Percentiles rank a stretch among this genome's conserved stretches.
Evolutionary conservation across 148 eudicot species (phyloP).

Genomic region (Silene uniflora): DNA sequence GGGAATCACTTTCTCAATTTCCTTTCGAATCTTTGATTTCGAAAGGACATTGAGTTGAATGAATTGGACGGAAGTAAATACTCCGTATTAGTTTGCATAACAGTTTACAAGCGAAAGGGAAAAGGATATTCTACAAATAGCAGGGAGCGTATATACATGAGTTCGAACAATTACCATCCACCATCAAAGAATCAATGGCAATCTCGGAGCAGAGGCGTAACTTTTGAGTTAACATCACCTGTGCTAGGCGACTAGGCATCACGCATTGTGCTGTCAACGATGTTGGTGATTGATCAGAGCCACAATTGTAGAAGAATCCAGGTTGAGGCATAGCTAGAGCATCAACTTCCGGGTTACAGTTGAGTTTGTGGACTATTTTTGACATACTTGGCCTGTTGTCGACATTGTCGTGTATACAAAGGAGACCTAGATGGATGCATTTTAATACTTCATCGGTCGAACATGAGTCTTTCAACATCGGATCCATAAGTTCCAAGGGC

Average conservation of each 20-base stretch:
- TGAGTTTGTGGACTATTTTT: constrained; percentile 11
- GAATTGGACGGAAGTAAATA: too few relatives aligned
- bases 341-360: not conserved
- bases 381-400: constrained; percentile 14
- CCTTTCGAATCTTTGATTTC: too few relatives aligned
- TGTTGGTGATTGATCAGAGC: not conserved
- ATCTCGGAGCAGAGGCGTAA: not conserved
- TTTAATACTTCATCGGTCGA: constrained; percentile 18
- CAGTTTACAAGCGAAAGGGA: not conserved
- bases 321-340: constrained; percentile 2
- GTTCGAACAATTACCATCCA: not conserved
- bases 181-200: not conserved
- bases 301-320: not conserved
- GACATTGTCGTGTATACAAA: constrained; percentile 7
- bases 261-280: not conserved
- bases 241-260: not conserved
- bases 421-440: constrained; percentile 17
- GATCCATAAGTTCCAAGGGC: constrained; percentile 14
- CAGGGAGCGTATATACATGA: not conserved
- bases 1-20: too few relatives aligned
- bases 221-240: not conserved
- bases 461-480: constrained; percentile 1
- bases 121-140: too few relatives aligned
- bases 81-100: too few relatives aligned
- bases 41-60: too few relatives aligned